These are phyloP conservation scores for Trichophyton schoenleinii DNA, from an alignment of 2,329 filamentous ascomycete genomes.

Conservation along the genomic window DNA sequence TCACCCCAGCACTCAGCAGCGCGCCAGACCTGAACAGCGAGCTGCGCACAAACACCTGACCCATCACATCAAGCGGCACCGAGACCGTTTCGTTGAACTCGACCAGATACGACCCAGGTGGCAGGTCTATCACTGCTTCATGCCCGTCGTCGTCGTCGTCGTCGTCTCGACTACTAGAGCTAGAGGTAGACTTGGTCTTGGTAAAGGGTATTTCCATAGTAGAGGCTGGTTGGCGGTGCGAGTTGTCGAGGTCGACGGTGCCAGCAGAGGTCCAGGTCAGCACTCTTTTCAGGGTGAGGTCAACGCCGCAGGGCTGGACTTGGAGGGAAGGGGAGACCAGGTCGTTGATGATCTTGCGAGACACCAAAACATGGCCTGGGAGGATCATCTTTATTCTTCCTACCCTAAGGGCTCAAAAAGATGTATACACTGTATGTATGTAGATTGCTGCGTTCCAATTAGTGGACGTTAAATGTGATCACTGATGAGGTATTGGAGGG, in stretches of 20 bases:
- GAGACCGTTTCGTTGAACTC: conserved; percentile 32
- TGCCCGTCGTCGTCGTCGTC: neutral
- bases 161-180: too few species aligned
- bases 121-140: conserved; percentile 13
- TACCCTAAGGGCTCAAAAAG: too few species aligned
- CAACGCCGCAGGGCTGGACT: conserved; percentile 17
- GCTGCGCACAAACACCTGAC: conserved; percentile 25
- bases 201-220: conserved; percentile 3
- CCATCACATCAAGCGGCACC: conserved; percentile 31
- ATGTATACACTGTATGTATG: too few species aligned
- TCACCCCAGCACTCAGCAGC: conserved; percentile 27
- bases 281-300: conserved; percentile 17
- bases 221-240: conserved; percentile 13
- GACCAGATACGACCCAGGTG: conserved; percentile 26
- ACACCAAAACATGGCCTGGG: neutral
- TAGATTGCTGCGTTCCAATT: neutral
- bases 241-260: conserved; percentile 15
- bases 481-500: neutral
- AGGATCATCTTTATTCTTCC: neutral
- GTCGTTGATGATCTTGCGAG: conserved; percentile 5
- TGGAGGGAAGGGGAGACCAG: neutral
- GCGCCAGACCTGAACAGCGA: conserved; percentile 33
- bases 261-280: conserved; percentile 14
- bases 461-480: too few species aligned
- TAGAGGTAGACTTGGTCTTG: conserved; percentile 4